These are phyloP conservation scores for Mycena kentingensis DNA, from an alignment of 768 basidiomycete genomes.

Conservation along the genomic window DNA sequence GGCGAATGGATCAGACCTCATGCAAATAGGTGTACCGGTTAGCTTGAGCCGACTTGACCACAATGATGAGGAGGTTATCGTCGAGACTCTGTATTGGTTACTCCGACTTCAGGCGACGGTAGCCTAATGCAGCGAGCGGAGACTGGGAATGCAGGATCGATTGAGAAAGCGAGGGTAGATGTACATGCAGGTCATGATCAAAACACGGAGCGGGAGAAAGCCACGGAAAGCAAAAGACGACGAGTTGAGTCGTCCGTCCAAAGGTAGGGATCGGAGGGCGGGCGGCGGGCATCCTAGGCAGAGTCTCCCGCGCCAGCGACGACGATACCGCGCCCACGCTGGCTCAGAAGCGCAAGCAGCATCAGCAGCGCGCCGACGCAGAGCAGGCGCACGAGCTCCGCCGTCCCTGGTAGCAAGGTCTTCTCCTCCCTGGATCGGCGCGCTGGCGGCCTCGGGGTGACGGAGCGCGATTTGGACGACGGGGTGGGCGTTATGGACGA, in stretches of 20 bases:
- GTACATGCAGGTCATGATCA: too few relatives aligned
- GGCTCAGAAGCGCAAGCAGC: conserved; percentile 44
- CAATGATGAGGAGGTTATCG: too few relatives aligned
- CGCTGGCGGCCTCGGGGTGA: background rate
- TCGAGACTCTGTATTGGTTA: too few relatives aligned
- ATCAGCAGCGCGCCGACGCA: conserved; percentile 20
- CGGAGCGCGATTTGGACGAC: conserved; percentile 2
- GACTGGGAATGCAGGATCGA: too few relatives aligned
- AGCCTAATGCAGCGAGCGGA: too few relatives aligned
- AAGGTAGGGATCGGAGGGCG: background rate
- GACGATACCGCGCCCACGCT: conserved; percentile 35
- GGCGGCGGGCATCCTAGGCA: background rate
- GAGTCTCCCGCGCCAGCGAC: background rate
- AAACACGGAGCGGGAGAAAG: too few relatives aligned
- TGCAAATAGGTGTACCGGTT: too few relatives aligned
- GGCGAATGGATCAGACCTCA: too few relatives aligned
- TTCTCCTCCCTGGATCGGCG: background rate
- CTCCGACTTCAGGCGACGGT: too few relatives aligned
- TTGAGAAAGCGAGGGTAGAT: too few relatives aligned
- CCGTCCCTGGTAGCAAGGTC: background rate
- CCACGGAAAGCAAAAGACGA: too few relatives aligned
- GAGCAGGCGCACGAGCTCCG: conserved; percentile 7
- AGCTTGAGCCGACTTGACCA: too few relatives aligned
- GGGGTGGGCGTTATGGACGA: background rate
- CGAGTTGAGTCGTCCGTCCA: background rate